Conservation (phyloP, 2,329 filamentous ascomycete species). For the Cladorrhinum sp. region DNA sequence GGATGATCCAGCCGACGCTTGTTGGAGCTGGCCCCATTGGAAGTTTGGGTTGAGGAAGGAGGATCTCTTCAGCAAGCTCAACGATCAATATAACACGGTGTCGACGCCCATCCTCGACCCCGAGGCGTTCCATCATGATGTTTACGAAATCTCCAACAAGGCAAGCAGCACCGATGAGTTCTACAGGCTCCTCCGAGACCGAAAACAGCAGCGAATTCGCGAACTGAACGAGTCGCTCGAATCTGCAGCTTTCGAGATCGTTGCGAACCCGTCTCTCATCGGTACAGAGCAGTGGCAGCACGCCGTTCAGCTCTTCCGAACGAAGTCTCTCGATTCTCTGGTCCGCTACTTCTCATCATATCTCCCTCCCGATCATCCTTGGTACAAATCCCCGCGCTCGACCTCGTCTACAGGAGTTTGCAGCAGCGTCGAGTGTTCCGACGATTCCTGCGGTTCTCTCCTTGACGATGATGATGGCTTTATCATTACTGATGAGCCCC, state of each 20-base stretch:
- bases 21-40: slow-evolving; percentile 56
- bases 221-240: slow-evolving; percentile 56
- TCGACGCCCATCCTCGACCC: slow-evolving; percentile 55
- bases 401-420: slow-evolving; percentile 36
- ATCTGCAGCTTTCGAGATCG: slow-evolving; percentile 58
- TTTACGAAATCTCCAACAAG: slow-evolving; percentile 54
- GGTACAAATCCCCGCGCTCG: slow-evolving; percentile 36
- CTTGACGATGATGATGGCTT: slow-evolving; percentile 41
- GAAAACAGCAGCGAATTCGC: slow-evolving; percentile 51
- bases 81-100: slow-evolving; percentile 60
- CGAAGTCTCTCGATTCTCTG: slow-evolving; percentile 57
- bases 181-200: slow-evolving; percentile 51
- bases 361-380: slow-evolving; percentile 49
- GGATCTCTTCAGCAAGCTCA: slow-evolving; percentile 56
- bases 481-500: slow-evolving; percentile 46
- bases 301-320: slow-evolving; percentile 58
- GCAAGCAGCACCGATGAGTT: slow-evolving; percentile 53
- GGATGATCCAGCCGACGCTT: slow-evolving; percentile 54
- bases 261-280: slow-evolving; percentile 57
- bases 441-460: slow-evolving; percentile 34
- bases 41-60: slow-evolving; percentile 61
- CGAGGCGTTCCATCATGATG: slow-evolving; percentile 60
- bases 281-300: slow-evolving; percentile 58
- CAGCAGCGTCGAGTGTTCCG: slow-evolving; percentile 37
- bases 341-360: slow-evolving; percentile 60